phyloP scores from a whole-genome alignment of 176 grass and related monocot species.

The Chloris gayana region DNA sequence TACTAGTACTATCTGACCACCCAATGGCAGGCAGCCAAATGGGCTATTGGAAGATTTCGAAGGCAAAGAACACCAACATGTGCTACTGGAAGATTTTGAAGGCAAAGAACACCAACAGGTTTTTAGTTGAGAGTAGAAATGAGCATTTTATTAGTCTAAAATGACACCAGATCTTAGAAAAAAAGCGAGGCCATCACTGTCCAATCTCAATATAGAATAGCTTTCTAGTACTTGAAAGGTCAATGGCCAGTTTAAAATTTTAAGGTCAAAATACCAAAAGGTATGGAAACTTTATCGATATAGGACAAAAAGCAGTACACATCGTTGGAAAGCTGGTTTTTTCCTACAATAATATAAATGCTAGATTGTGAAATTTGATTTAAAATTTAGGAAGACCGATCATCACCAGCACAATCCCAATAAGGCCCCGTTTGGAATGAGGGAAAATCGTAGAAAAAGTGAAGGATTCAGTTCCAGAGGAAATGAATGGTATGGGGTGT shows the following conservation, averaged over 20 bases:
- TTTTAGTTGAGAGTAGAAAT: not conserved
- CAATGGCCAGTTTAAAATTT: not conserved
- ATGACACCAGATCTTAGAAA: not conserved
- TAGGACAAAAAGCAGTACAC: not conserved
- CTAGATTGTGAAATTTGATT: no score
- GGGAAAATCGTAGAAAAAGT: no score
- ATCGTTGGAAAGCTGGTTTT: not conserved
- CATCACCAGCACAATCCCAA: no score
- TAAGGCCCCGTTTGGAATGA: no score
- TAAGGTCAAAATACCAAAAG: not conserved
- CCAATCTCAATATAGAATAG: not conserved
- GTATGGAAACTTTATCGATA: not conserved
- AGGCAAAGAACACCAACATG: no score
- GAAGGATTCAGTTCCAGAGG: no score
- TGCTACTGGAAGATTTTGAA: not conserved
- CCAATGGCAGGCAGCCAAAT: no score
- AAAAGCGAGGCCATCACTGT: not conserved
- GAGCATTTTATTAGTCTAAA: not conserved
- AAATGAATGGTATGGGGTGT: no score
- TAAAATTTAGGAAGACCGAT: no score
- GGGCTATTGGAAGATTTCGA: no score
- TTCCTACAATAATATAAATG: no score
- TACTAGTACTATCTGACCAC: not conserved
- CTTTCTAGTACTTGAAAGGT: not conserved
- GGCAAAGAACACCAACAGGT: not conserved